These are phyloP conservation scores for Pestalotiopsis sp. DNA, from an alignment of 2,329 filamentous ascomycete species.

Conservation along the genomic window DNA sequence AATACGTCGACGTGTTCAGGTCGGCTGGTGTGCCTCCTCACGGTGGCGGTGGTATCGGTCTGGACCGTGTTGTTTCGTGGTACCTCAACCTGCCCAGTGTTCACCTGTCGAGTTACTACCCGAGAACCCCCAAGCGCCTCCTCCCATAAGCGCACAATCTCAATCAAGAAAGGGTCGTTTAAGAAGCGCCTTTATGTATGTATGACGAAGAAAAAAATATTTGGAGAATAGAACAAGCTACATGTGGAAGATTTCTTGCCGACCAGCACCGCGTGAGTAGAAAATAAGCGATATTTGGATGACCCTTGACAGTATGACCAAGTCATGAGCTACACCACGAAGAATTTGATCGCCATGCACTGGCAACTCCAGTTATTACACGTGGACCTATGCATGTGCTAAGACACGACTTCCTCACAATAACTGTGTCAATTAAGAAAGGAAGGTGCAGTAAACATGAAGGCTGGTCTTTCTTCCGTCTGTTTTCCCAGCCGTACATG, in stretches of 20 bases:
- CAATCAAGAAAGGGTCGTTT: not conserved
- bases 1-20: conserved; percentile 83
- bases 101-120: conserved; percentile 60
- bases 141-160: conserved; percentile 42
- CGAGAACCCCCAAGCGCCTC: conserved; percentile 62
- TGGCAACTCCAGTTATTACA: no score
- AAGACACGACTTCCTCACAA: no score
- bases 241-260: not conserved
- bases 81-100: conserved; percentile 62
- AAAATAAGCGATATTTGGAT: no score
- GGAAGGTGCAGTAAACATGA: no score
- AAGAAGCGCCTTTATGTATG: not conserved
- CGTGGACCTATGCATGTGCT: no score
- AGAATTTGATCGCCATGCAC: no score
- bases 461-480: no score
- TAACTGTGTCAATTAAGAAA: no score
- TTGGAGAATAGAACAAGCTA: not conserved
- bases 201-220: not conserved
- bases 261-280: not conserved
- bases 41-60: conserved; percentile 84
- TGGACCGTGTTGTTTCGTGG: conserved; percentile 82
- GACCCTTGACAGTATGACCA: no score
- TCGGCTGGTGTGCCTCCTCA: conserved; percentile 87
- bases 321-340: no score
- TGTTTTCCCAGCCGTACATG: no score